A percentile compares a stretch with the other conserved stretches of the same genome.
phyloP scores from a whole-genome alignment of 306 rosid genomes.

The Sechiopsis laciniata region DNA sequence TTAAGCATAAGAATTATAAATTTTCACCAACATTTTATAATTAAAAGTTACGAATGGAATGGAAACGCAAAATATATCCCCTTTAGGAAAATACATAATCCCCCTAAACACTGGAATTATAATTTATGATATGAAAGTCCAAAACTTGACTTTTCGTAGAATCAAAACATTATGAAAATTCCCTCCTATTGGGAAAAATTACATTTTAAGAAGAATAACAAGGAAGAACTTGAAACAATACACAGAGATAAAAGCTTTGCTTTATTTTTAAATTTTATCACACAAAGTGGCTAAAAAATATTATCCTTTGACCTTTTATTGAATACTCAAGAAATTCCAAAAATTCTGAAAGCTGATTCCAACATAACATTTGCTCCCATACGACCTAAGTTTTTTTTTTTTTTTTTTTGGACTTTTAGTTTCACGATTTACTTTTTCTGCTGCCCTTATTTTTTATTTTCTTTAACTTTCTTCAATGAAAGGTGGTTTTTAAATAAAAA shows the following conservation, averaged over 20 bases:
- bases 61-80: neutral
- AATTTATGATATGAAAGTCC: neutral
- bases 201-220: neutral
- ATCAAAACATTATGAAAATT: slow-evolving; percentile 5
- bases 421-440: neutral
- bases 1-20: neutral
- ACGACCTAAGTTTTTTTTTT: neutral
- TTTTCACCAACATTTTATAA: neutral
- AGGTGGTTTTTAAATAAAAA: neutral
- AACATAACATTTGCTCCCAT: neutral
- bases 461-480: neutral
- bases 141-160: neutral
- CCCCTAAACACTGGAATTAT: slow-evolving; percentile 5
- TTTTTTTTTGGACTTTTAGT: neutral
- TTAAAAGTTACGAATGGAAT: neutral
- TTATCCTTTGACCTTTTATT: neutral
- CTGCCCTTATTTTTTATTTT: neutral
- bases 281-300: slow-evolving; percentile 5
- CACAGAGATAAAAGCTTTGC: neutral
- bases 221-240: neutral
- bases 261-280: neutral
- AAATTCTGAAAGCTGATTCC: neutral
- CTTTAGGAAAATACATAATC: neutral
- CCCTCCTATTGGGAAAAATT: neutral
- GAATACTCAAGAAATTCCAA: neutral